Percentiles rank a stretch among this genome's conserved stretches.
phyloP scores from a whole-genome alignment of 192 early-diverging fungal genomes.

The Rhizophagus clarus region DNA sequence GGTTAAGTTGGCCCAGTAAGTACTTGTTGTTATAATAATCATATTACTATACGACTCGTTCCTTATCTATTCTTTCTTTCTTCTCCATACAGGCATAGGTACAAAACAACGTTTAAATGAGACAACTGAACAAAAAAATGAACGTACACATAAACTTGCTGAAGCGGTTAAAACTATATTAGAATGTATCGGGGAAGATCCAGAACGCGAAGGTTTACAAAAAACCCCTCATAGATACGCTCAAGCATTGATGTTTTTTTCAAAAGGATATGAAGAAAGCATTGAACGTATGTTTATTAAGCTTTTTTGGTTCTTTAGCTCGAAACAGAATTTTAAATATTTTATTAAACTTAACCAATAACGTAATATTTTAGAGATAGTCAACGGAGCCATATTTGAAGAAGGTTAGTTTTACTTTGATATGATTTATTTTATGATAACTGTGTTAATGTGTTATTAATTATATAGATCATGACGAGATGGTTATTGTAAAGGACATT shows the following conservation, averaged over 20 bases:
- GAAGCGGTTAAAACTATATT: slow-evolving; percentile 86
- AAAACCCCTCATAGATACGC: slow-evolving; percentile 98
- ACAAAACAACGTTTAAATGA: slow-evolving; percentile 80
- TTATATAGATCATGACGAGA: slow-evolving; percentile 88
- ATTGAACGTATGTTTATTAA: slow-evolving; percentile 57
- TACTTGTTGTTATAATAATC: background rate
- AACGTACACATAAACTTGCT: slow-evolving; percentile 76
- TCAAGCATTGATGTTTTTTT: slow-evolving; percentile 96
- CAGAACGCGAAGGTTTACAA: slow-evolving; percentile 87
- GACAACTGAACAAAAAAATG: slow-evolving; percentile 67
- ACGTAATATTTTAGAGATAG: slow-evolving; percentile 57
- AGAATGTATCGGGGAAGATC: slow-evolving; percentile 94
- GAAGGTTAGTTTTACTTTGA: slow-evolving; percentile 58
- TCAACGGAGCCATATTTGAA: slow-evolving; percentile 97
- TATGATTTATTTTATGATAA: no score
- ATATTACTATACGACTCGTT: background rate
- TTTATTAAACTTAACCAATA: background rate
- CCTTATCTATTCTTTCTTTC: background rate
- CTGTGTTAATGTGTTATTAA: no score
- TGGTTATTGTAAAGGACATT: slow-evolving; percentile 99
- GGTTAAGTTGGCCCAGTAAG: slow-evolving; percentile 84
- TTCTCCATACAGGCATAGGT: slow-evolving; percentile 63
- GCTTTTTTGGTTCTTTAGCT: background rate
- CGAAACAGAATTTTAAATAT: background rate
- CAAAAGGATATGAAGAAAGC: slow-evolving; percentile 96